Base-by-base conservation (phyloP, 495 filamentous ascomycete species). In the Cercophora samala region DNA sequence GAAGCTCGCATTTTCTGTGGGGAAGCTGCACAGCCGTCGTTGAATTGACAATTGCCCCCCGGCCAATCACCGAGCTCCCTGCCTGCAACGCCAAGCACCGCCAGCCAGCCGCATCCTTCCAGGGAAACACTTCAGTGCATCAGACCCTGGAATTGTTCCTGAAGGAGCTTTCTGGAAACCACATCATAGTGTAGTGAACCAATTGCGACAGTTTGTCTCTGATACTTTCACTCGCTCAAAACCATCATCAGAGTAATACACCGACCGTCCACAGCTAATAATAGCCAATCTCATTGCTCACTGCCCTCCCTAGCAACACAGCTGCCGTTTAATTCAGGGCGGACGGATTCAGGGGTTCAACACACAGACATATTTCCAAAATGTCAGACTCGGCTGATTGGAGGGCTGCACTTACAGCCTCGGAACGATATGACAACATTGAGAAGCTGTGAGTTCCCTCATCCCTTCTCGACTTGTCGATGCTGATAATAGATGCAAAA, bases 351-450 rank as follows among this genome's bases (percentile, higher is more conserved):
- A 46, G 37, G 37, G 37, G 37, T 46, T 46, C 37, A 46, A 46
- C 37, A 46, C 42, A 29, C 24, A 53, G 24, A 4, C 17, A 67
- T 52, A 1, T 11, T 22, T 18, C 53, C 60, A 64, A 65, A 4
- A 74, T 76, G 74, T 61, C 66, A 13, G 53, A 58, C 11, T 23
- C 54, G 0, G 52, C 17, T 18, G 62, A 71, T 24, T 76, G 74
- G 74, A 69, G 68, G 46, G 54, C n/a, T 19, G 70, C 66, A 11
- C 75, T 86, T 65, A 76, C 74, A n/a, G 79, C 82, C 15, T 75
- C 76, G 2, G 78, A 82, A 65, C 76, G 83, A 67, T 86, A 83
- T 73, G 82, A 85, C 3, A 83, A 80, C 55, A 85, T 86, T 19
- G 76, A 84, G 56, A 74, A 66, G 64, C 75, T 86, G 83, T 85